Base-by-base conservation (phyloP, 129 eudicot genomes). In the Tagetes erecta region DNA sequence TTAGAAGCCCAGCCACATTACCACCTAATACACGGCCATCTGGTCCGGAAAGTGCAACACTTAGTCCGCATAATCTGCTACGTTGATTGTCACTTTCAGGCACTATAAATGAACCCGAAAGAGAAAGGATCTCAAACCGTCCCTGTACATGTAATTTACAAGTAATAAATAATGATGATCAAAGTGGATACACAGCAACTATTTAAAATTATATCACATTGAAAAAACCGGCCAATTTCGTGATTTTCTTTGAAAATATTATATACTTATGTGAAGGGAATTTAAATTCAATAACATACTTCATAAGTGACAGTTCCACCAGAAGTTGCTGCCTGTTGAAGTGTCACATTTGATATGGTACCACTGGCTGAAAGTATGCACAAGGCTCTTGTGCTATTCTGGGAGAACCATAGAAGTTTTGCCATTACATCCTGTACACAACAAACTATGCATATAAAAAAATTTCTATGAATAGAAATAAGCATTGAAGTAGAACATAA, bases 21-120 rank as follows among this genome's bases (percentile, higher is more conserved):
- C 97, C 97, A 4, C 96, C 96, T 66, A 91, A 80, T 8, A 83
- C 86, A 68, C 79, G 36, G 6, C 96, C 96, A 67, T 91, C 84
- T 5, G 90, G 87, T 7, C 87, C 91, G 39, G 96, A 82, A 39
- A 91, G 80, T 1, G 85, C 73, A 45, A 84, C 91, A 56, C 84
- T 88, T 65, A 87, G 71, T 37, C 87, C 85, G 40, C 87, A 80
- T 0, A 70, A 68, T 72, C 84, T 67, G 38, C 85, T 82, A 9
- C 72, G 76, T 42, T 68, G 85, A n/a, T 82, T 76, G 10, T 70
- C 87, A 63, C 11, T 60, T 27, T 83, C 89, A 8, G 81, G 41
- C n/a, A 75, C 76, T 83, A 75, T 75, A 76, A 82, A 87, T 11
- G 92, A 77, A 56, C 89, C 89, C 50, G 82, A 82, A 64, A 87